phyloP scores from a whole-genome alignment of 805 yeast species.

The Candida arabinofermentans region DNA sequence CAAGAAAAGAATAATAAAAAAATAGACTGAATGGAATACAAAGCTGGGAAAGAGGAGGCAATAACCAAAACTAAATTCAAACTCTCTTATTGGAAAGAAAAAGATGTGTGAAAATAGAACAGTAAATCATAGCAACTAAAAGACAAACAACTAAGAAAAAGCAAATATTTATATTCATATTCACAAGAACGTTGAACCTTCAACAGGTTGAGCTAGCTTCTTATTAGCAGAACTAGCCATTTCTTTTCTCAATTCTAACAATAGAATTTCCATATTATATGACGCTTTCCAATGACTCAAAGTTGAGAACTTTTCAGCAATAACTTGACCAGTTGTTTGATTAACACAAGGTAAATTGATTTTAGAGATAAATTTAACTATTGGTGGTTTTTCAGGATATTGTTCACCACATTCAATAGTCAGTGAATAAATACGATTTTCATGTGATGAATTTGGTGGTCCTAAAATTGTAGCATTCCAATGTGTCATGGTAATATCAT shows the following conservation, averaged over 20 bases:
- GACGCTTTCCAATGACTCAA: slow-evolving; percentile 82
- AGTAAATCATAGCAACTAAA: neutral
- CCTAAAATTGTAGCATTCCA: slow-evolving; percentile 99
- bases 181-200: slow-evolving; percentile 56
- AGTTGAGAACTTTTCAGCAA: slow-evolving; percentile 53
- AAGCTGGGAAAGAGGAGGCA: too few relatives aligned
- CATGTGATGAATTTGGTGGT: slow-evolving; percentile 81
- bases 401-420: slow-evolving; percentile 74
- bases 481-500: slow-evolving; percentile 86
- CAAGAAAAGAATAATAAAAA: too few relatives aligned
- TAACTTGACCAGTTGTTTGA: slow-evolving; percentile 51
- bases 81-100: too few relatives aligned
- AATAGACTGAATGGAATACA: too few relatives aligned
- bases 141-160: neutral
- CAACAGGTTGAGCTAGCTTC: slow-evolving; percentile 86
- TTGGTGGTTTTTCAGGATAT: slow-evolving; percentile 90
- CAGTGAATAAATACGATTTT: slow-evolving; percentile 86
- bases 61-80: too few relatives aligned
- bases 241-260: slow-evolving; percentile 82
- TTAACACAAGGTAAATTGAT: slow-evolving; percentile 93
- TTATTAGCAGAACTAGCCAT: slow-evolving; percentile 85
- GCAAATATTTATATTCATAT: neutral
- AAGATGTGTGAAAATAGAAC: too few relatives aligned
- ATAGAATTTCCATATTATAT: slow-evolving; percentile 90
- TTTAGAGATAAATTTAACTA: slow-evolving; percentile 73